Evolutionary conservation across 2,329 filamentous ascomycete species (phyloP).

Genomic region (Penicillium glabrum): DNA sequence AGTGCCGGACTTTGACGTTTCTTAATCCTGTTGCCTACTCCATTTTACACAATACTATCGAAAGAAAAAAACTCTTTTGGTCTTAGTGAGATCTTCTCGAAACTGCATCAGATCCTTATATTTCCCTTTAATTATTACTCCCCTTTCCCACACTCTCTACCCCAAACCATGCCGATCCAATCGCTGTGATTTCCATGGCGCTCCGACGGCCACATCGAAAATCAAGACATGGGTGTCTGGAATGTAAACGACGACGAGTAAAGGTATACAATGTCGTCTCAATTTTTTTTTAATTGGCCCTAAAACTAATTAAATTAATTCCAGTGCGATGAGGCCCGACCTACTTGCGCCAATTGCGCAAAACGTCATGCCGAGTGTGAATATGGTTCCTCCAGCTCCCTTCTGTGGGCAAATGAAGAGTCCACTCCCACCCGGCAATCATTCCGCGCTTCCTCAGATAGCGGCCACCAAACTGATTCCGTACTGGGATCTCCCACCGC

Average conservation of each 20-base stretch:
- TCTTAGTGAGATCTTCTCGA: not conserved
- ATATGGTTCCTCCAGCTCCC: constrained; percentile 31
- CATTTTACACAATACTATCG: not conserved
- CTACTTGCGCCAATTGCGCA: constrained; percentile 33
- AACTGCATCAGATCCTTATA: not conserved
- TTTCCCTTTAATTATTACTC: not conserved
- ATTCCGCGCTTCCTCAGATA: constrained; percentile 22
- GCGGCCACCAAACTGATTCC: constrained; percentile 14
- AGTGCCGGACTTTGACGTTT: not conserved
- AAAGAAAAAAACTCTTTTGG: not conserved
- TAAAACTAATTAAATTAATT: not conserved
- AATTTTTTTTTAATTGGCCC: not conserved
- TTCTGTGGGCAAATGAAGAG: constrained; percentile 35
- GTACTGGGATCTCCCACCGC: constrained; percentile 9
- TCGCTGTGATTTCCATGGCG: constrained; percentile 26
- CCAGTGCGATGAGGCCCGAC: constrained; percentile 35
- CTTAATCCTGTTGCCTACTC: constrained; percentile 26
- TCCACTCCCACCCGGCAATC: constrained; percentile 7
- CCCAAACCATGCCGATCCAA: constrained; percentile 9
- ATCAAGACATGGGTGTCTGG: constrained; percentile 35
- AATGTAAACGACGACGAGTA: constrained; percentile 37
- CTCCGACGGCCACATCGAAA: constrained; percentile 37
- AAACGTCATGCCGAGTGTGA: constrained; percentile 34
- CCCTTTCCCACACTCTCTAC: not conserved
- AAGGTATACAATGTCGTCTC: constrained; percentile 25